Evolutionary conservation across 129 eudicot species (phyloP), one percentile per base, ranked within the genome.

Genomic region (Ambrosia artemisiifolia): DNA sequence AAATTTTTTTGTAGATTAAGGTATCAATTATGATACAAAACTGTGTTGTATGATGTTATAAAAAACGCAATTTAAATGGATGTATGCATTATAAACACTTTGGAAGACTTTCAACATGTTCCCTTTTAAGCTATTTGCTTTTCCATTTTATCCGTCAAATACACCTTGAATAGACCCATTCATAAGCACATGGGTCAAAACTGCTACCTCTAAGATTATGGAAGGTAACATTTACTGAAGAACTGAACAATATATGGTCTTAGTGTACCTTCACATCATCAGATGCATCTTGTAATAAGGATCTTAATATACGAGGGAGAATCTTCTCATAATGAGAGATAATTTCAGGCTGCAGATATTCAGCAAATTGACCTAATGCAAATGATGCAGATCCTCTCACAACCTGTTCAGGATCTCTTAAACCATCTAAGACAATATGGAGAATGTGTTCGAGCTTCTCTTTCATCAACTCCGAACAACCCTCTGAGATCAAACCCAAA

Each of bases 361-460:
- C 87, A 18, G 92, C 90, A 79, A 90, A 93, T 48, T 93, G 98
- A 63, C 95, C 96, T 63, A 93, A 80, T 12, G 98, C 95, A 72
- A 82, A 93, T 24, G 98, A 85, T 43, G 95, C 92, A 72, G 98
- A 92, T 19, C 98, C 98, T 75, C 98, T 82, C 55, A 93, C 96
- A 88, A 89, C 75, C 84, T 82, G 87, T 77, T 93, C 95, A 54
- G 95, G 90, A 80, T 93, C 98, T 86, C 96, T 85, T 65, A 90
- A 79, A 72, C 87, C 88, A 67, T 94, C 92, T 70, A 89, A 84
- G 69, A 84, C 92, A 65, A 93, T 85, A 71, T 67, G 83, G 30
- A 93, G 95, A 78, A 85, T 46, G 13, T 91, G 85, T 73, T 90
- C 92, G 83, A 93, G 81, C 30, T 93, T 84, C 56, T 51, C 79